Evolutionary conservation across 352 stramenopile genomes (phyloP).

Genomic region (Phytophthora pisi): DNA sequence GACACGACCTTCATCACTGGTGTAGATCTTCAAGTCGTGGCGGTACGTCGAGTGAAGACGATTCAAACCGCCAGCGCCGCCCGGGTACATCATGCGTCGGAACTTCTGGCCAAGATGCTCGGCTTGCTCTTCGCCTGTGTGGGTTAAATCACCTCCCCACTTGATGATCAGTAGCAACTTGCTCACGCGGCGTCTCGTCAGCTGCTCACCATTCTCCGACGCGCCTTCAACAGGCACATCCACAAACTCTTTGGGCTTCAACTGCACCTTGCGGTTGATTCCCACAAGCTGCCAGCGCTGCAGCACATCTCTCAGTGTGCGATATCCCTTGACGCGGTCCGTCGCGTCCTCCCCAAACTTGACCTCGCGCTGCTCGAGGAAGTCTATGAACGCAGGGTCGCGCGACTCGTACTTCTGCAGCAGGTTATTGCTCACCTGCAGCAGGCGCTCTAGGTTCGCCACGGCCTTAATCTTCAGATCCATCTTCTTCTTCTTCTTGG

Average conservation of each 20-base stretch:
- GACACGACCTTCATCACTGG: slow-evolving; percentile 98
- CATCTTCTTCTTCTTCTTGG: slow-evolving; percentile 66
- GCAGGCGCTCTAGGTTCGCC: slow-evolving; percentile 74
- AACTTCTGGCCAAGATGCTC: slow-evolving; percentile 94
- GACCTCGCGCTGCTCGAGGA: slow-evolving; percentile 66
- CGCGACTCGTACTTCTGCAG: slow-evolving; percentile 70
- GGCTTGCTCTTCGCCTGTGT: slow-evolving; percentile 96
- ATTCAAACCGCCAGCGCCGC: slow-evolving; percentile 95
- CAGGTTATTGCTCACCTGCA: slow-evolving; percentile 80
- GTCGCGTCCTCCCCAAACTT: slow-evolving; percentile 66
- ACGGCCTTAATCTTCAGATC: slow-evolving; percentile 91
- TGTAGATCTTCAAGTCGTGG: slow-evolving; percentile 99
- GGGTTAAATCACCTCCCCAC: slow-evolving; percentile 99
- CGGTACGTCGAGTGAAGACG: slow-evolving; percentile 99
- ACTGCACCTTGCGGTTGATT: slow-evolving; percentile 99
- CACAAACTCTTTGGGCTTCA: slow-evolving; percentile 80
- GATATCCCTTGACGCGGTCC: slow-evolving; percentile 83
- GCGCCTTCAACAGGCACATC: slow-evolving; percentile 30
- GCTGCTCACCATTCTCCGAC: slow-evolving; percentile 39
- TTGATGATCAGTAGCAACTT: slow-evolving; percentile 99
- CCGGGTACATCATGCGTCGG: slow-evolving; percentile 90
- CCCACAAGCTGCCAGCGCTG: slow-evolving; percentile 96
- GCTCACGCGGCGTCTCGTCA: slow-evolving; percentile 41
- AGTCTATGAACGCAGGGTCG: slow-evolving; percentile 64
- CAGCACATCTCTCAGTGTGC: slow-evolving; percentile 94